Evolutionary conservation across 2,329 filamentous ascomycete genomes (phyloP).

Genomic region (Ciborinia camelliae): DNA sequence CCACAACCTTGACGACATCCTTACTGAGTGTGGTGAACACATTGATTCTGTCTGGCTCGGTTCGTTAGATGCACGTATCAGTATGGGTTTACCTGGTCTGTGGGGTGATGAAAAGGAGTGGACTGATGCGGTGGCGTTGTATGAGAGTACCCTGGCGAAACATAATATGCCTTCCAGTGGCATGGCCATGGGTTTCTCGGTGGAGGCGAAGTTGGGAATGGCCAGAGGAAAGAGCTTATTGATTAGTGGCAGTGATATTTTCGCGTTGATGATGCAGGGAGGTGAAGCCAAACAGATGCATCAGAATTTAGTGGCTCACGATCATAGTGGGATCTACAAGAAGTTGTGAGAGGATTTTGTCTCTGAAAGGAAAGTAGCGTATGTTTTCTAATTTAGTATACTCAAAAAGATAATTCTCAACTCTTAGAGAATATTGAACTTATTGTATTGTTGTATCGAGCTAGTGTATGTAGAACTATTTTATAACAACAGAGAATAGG

Average conservation of each 20-base stretch:
- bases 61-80: conserved; percentile 43
- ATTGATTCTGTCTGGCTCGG: conserved; percentile 50
- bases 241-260: conserved; percentile 23
- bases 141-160: conserved; percentile 43
- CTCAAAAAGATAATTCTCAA: too few species aligned
- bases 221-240: conserved; percentile 30
- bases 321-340: conserved; percentile 3
- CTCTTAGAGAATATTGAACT: too few species aligned
- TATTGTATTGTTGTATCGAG: too few species aligned
- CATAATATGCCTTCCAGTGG: conserved; percentile 44
- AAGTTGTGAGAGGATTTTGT: conserved; percentile 8
- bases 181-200: conserved; percentile 26
- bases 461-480: too few species aligned
- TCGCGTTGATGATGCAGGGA: conserved; percentile 18
- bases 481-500: too few species aligned
- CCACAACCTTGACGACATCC: conserved; percentile 48
- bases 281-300: not conserved
- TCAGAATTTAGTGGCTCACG: not conserved
- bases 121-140: conserved; percentile 41
- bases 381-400: not conserved
- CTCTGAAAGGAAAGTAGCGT: fast-evolving
- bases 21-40: conserved; percentile 44
- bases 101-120: conserved; percentile 43
- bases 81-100: conserved; percentile 43
- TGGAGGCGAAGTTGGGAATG: conserved; percentile 24